These are phyloP conservation scores for Paulownia fortunei DNA, from an alignment of 257 asterid genomes.

Conservation along the genomic window DNA sequence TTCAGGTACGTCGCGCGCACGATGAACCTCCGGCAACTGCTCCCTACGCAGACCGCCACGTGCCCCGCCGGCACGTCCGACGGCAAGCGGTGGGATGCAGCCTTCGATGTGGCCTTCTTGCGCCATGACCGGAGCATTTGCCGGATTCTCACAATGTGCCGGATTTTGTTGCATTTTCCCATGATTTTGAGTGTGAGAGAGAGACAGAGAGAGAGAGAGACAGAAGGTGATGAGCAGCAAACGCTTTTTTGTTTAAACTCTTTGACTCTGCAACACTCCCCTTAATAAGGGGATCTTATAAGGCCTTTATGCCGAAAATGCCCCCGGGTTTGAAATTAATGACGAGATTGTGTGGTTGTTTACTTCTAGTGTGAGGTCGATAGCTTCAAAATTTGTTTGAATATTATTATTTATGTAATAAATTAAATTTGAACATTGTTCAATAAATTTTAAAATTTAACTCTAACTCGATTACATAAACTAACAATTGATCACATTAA, in stretches of 20 bases:
- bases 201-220: slow-evolving; percentile 23
- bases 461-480: no score
- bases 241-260: background rate
- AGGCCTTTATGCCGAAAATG: background rate
- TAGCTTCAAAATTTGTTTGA: no score
- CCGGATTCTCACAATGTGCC: slow-evolving; percentile 68
- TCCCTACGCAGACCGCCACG: slow-evolving; percentile 78
- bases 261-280: slow-evolving; percentile 12
- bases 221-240: slow-evolving; percentile 21
- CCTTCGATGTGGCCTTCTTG: slow-evolving; percentile 46
- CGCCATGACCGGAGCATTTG: slow-evolving; percentile 82
- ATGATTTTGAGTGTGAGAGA: slow-evolving; percentile 1
- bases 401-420: no score
- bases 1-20: slow-evolving; percentile 77
- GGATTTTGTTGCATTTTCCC: slow-evolving; percentile 56
- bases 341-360: slow-evolving; percentile 27
- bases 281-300: slow-evolving; percentile 16
- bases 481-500: no score
- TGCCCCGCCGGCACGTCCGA: slow-evolving; percentile 86
- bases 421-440: no score
- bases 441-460: no score
- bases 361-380: no score
- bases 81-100: slow-evolving; percentile 43
- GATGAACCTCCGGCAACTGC: slow-evolving; percentile 53
- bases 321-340: slow-evolving; percentile 37